Conservation (phyloP, 257 asterid genomes). For the Solanum raphanifolium region DNA sequence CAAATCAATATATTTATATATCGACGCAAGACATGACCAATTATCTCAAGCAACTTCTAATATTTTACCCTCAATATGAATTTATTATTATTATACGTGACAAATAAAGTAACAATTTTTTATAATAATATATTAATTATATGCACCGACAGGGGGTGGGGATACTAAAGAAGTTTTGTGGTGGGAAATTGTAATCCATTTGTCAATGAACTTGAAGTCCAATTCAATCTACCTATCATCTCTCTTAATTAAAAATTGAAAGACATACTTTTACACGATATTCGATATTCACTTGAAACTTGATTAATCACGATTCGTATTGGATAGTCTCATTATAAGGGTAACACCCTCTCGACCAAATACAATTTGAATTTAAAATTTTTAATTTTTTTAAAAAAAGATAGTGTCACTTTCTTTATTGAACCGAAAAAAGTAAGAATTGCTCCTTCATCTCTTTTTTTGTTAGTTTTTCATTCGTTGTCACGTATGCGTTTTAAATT, state of each 20-base stretch:
- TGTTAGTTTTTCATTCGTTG: fast-evolving
- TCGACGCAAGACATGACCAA: neutral
- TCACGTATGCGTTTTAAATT: fast-evolving
- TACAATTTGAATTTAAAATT: fast-evolving
- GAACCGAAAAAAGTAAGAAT: neutral
- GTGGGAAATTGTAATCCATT: neutral
- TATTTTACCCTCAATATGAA: neutral
- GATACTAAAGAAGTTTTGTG: neutral
- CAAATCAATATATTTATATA: neutral
- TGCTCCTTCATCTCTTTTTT: neutral
- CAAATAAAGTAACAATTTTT: neutral
- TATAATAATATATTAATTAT: neutral
- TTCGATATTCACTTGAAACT: neutral
- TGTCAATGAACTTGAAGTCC: neutral
- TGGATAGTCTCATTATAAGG: neutral
- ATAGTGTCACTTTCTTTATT: neutral
- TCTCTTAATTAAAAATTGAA: neutral
- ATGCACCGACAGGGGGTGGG: neutral
- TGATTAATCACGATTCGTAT: fast-evolving
- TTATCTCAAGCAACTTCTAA: neutral
- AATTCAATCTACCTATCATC: neutral
- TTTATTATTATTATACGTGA: neutral
- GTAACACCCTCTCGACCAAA: fast-evolving
- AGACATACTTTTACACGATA: neutral
- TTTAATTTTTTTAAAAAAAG: neutral